Evolutionary conservation across 2,329 filamentous ascomycete species (phyloP), one percentile per base, ranked within the genome.

Genomic region (Cercospora sp.): DNA sequence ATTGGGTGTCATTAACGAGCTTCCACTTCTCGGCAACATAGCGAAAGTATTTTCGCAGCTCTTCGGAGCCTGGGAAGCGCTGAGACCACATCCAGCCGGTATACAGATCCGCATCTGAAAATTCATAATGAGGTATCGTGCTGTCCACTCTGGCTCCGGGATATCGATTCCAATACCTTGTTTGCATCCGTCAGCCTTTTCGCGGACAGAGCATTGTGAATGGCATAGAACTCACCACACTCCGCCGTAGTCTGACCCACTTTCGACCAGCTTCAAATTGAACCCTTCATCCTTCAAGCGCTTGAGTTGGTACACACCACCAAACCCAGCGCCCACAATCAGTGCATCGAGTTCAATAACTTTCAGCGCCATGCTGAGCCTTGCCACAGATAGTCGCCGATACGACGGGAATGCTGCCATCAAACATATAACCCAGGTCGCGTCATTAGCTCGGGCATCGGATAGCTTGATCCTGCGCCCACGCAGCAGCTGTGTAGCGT

Each of bases 21-120:
- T 82, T 78, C 9, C 87, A 72, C 2, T 84, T 81, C 63, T 84
- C 83, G 60, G 88, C 87, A 12, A 88, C 84, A 57, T 88, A 84
- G n/a, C 85, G 82, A 72, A 89, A 89, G 74, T 89, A 89, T 3
- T 74, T 74, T n/a, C 84, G 81, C 1, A 89, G 79, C 42, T 89
- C 75, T 18, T 68, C 40, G 13, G 59, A 51, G 16, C 28, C 51
- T 10, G 67, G 67, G 28, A 61, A 69, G 18, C 51, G 61, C 42
- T 69, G 63, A 7, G 67, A 72, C 74, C 86, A 90, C 28, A 79
- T 86, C 86, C 85, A 89, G 2, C 83, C 82, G 73, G 85, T 69
- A 62, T 81, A 80, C 75, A 78, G 82, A 40, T 82, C 76, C 65
- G 83, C 79, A 16, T 80, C 78, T 12, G 78, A 80, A 64, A 82